Conservation (phyloP, 371 early-diverging fungal species). For the Nematocida homosporus region DNA sequence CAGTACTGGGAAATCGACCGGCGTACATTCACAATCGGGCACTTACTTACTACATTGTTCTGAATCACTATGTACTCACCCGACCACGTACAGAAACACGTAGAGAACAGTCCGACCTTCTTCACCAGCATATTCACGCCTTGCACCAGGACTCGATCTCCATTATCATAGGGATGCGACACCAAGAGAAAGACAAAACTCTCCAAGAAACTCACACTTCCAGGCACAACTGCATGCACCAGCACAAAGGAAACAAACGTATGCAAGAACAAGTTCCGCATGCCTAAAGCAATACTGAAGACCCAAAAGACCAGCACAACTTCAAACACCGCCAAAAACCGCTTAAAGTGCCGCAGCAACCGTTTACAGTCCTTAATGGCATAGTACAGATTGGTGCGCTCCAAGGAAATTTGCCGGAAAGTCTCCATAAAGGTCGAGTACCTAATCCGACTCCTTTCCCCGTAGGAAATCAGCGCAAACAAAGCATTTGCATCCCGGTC, state of each 20-base stretch:
- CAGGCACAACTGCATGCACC: slow-evolving; percentile 45
- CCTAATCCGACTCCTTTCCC: slow-evolving; percentile 54
- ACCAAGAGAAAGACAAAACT: slow-evolving; percentile 67
- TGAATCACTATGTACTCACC: slow-evolving; percentile 61
- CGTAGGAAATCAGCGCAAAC: slow-evolving; percentile 61
- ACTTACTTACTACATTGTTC: slow-evolving; percentile 60
- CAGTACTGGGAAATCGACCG: slow-evolving; percentile 62
- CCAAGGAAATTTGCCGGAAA: slow-evolving; percentile 66
- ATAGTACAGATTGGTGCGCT: slow-evolving; percentile 63
- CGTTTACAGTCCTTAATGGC: slow-evolving; percentile 59
- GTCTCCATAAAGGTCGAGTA: slow-evolving; percentile 63
- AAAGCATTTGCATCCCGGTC: slow-evolving; percentile 50
- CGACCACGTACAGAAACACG: slow-evolving; percentile 65
- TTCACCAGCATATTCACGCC: slow-evolving; percentile 66
- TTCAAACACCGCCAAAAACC: slow-evolving; percentile 34
- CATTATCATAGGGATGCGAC: slow-evolving; percentile 68
- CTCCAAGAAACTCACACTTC: slow-evolving; percentile 63
- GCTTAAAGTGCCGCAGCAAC: slow-evolving; percentile 44
- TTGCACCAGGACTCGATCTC: slow-evolving; percentile 67
- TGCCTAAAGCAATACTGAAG: slow-evolving; percentile 43
- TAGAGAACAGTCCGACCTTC: slow-evolving; percentile 64
- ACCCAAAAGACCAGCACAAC: slow-evolving; percentile 49
- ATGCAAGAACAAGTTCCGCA: slow-evolving; percentile 50
- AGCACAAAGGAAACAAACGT: slow-evolving; percentile 42
- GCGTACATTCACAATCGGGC: slow-evolving; percentile 62